A percentile compares a stretch with the other conserved stretches of the same genome.
Conservation (phyloP, 768 basidiomycete genomes). For the Multifurca ochricompacta region DNA sequence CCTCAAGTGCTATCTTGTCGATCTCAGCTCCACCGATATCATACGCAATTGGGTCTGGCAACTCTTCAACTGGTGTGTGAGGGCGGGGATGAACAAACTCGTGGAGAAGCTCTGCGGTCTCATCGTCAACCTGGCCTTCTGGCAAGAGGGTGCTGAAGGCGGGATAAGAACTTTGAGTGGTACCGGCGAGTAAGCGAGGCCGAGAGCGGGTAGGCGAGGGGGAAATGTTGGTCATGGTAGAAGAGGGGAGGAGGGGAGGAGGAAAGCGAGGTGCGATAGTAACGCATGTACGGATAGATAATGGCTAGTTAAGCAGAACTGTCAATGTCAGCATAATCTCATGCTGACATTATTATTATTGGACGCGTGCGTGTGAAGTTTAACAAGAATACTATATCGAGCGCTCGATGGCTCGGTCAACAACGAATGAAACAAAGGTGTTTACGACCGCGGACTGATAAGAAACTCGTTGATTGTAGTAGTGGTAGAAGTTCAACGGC, state of each 20-base stretch:
- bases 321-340: neutral
- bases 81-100: constrained; percentile 37
- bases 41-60: constrained; percentile 24
- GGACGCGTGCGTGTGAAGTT: no score
- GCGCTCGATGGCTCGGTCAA: no score
- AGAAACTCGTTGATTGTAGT: no score
- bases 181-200: constrained; percentile 10
- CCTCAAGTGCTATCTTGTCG: constrained; percentile 22
- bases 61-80: constrained; percentile 31
- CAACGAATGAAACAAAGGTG: no score
- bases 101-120: constrained; percentile 39
- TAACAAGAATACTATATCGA: no score
- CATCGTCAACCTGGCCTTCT: constrained; percentile 39
- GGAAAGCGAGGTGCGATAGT: neutral
- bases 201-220: constrained; percentile 9
- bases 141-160: constrained; percentile 35
- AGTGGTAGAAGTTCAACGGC: no score
- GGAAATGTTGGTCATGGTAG: constrained; percentile 1
- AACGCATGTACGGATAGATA: neutral
- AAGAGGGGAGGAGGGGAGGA: neutral
- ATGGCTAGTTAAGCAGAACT: no score
- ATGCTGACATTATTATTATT: no score
- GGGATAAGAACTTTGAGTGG: constrained; percentile 23
- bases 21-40: constrained; percentile 16
- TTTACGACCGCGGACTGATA: no score